These are phyloP conservation scores for Oryza coarctata DNA, from an alignment of 176 grass and related monocot genomes.

Conservation along the genomic window DNA sequence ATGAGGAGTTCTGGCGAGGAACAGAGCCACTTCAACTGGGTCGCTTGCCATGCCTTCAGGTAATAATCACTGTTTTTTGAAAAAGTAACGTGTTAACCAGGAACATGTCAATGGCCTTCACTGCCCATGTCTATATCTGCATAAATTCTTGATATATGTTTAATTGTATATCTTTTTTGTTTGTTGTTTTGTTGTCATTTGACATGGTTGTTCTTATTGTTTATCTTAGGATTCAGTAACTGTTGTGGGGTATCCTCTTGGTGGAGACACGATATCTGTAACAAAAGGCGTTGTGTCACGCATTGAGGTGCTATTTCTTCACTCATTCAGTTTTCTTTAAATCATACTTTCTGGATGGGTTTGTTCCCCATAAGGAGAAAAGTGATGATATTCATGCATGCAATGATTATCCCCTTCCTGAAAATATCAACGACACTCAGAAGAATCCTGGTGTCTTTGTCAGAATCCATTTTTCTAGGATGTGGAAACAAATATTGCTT, in stretches of 20 bases:
- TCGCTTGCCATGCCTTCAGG: conserved; percentile 93
- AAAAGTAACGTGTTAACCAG: not conserved
- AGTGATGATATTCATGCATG: not conserved
- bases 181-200: not conserved
- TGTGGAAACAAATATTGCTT: conserved; percentile 22
- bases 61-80: conserved; percentile 12
- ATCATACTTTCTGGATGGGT: conserved; percentile 18
- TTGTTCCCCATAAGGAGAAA: conserved; percentile 15
- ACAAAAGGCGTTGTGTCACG: conserved; percentile 99
- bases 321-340: conserved; percentile 8
- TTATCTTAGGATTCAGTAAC: conserved; percentile 75
- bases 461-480: conserved; percentile 14
- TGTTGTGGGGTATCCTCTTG: conserved; percentile 98
- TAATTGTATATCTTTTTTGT: not conserved
- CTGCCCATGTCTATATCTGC: not conserved
- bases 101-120: not conserved
- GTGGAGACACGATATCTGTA: conserved; percentile 95
- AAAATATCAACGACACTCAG: not conserved
- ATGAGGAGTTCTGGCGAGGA: conserved; percentile 92
- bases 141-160: not conserved
- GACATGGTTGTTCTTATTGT: not conserved
- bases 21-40: conserved; percentile 81
- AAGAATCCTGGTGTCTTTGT: not conserved
- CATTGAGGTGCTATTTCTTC: conserved; percentile 82
- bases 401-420: conserved; percentile 12